These are phyloP conservation scores for Bruguiera gymnorhiza DNA, from an alignment of 345 rosid genomes.

Conservation along the genomic window DNA sequence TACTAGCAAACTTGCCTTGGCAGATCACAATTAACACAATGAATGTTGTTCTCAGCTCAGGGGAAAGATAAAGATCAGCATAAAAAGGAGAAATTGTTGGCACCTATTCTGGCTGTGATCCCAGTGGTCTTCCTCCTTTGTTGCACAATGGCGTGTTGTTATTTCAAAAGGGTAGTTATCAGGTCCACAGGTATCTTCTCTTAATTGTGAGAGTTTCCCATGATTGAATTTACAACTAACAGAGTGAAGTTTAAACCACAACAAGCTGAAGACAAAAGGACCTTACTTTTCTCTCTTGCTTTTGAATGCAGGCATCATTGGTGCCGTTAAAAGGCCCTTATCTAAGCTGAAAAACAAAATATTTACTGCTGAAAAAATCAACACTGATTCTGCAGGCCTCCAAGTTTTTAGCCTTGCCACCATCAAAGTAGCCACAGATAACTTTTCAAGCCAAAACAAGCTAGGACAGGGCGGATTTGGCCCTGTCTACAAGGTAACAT, in stretches of 20 bases:
- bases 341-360: background rate
- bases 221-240: background rate
- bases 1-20: background rate
- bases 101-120: background rate
- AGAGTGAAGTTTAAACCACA: no score
- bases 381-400: constrained; percentile 18
- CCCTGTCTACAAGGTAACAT: constrained; percentile 41
- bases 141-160: background rate
- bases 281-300: background rate
- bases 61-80: background rate
- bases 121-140: background rate
- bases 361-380: background rate
- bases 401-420: constrained; percentile 21
- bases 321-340: background rate
- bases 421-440: constrained; percentile 34
- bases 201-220: background rate
- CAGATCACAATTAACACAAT: background rate
- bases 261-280: background rate
- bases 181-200: constrained; percentile 1
- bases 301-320: background rate
- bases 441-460: constrained; percentile 34
- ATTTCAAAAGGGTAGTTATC: background rate
- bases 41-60: constrained; percentile 12
- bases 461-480: constrained; percentile 52
- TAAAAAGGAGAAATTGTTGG: background rate